phyloP scores from a whole-genome alignment of 2,329 filamentous ascomycete genomes.

The Aspergillus neoniger region DNA sequence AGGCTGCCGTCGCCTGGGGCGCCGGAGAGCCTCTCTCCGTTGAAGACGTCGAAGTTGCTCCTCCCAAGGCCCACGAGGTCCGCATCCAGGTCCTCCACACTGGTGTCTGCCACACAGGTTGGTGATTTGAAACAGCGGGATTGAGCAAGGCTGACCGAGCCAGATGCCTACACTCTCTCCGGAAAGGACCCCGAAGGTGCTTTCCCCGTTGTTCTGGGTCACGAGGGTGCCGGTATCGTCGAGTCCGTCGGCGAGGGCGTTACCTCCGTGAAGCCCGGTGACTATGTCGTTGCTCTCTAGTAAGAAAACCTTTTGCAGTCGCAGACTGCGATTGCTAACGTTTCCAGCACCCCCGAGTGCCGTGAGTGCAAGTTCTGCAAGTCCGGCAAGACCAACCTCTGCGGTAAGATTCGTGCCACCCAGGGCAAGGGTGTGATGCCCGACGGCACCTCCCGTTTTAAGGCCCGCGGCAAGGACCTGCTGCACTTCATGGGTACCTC shows the following conservation, averaged over 20 bases:
- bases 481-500: conserved; percentile 99
- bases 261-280: conserved; percentile 88
- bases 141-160: not conserved
- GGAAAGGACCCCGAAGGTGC: conserved; percentile 97
- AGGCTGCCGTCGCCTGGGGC: conserved; percentile 96
- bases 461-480: conserved; percentile 89
- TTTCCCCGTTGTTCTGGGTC: conserved; percentile 84
- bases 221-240: conserved; percentile 88
- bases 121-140: not conserved
- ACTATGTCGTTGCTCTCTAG: conserved; percentile 89
- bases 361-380: conserved; percentile 99
- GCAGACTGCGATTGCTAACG: conserved; percentile 9
- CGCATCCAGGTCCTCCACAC: conserved; percentile 97
- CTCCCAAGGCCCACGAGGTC: conserved; percentile 89
- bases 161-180: conserved; percentile 90
- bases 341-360: conserved; percentile 87
- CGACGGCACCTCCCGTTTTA: conserved; percentile 93
- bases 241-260: conserved; percentile 94
- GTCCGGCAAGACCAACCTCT: conserved; percentile 98
- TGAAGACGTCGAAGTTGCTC: conserved; percentile 88
- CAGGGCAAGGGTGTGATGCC: conserved; percentile 97
- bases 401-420: conserved; percentile 96
- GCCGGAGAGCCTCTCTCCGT: conserved; percentile 85
- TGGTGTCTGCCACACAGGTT: conserved; percentile 96
- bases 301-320: conserved; percentile 47